Conservation (phyloP, 1,139 yeast species). For the Suhomyces maxii region DNA sequence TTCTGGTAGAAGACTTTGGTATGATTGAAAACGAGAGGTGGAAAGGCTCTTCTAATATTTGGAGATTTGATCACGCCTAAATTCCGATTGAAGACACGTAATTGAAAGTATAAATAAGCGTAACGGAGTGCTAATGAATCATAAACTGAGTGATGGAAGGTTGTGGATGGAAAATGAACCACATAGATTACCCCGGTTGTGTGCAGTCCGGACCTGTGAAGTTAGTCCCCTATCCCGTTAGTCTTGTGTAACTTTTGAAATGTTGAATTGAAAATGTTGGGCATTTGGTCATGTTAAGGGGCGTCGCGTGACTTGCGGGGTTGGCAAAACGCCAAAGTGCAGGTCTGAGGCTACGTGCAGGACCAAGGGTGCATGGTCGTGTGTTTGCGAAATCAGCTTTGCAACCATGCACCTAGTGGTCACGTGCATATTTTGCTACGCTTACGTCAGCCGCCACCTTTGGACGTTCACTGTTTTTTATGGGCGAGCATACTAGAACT, state of each 20-base stretch:
- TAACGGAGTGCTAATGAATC: not conserved
- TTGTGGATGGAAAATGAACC: not conserved
- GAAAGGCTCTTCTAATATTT: too few relatives aligned
- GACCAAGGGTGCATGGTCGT: not conserved
- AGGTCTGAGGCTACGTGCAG: too few relatives aligned
- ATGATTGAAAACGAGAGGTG: too few relatives aligned
- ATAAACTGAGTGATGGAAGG: not conserved
- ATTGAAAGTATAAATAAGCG: not conserved
- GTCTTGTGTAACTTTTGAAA: not conserved
- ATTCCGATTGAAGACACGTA: not conserved
- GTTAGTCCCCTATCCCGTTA: not conserved
- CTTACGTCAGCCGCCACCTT: not conserved
- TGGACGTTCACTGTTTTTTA: not conserved
- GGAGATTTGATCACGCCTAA: not conserved
- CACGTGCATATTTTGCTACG: not conserved
- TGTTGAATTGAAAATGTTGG: conserved; percentile 4
- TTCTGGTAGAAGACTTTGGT: too few relatives aligned
- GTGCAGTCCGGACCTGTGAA: not conserved
- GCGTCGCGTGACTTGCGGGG: not conserved
- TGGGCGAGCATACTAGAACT: too few relatives aligned
- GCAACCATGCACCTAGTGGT: not conserved
- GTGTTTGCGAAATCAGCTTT: too few relatives aligned
- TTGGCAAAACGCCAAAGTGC: not conserved
- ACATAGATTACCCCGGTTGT: not conserved
- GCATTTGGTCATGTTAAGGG: not conserved